These are phyloP conservation scores for Apiospora pterosperma DNA, from an alignment of 2,329 filamentous ascomycete species.

Conservation along the genomic window DNA sequence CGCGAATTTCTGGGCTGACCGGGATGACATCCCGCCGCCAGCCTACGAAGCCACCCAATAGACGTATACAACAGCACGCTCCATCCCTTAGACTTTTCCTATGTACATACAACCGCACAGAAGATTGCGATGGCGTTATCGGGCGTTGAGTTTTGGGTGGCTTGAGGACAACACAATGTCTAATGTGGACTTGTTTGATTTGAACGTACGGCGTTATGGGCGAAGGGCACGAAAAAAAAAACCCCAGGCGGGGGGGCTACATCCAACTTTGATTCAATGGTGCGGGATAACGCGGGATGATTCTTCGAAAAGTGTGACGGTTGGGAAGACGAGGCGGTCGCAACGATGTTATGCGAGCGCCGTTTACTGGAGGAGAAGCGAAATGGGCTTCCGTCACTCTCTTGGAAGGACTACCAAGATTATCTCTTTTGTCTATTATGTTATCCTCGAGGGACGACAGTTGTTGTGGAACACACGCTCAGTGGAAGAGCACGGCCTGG, in stretches of 20 bases:
- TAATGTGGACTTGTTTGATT: neutral
- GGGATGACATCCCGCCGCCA: slow-evolving; percentile 56
- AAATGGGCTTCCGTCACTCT: slow-evolving; percentile 3
- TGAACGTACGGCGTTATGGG: neutral
- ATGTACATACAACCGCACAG: neutral
- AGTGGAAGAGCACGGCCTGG: neutral
- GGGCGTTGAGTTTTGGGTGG: neutral
- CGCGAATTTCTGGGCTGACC: slow-evolving; percentile 49
- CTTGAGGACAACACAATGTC: neutral
- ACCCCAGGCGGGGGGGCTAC: neutral
- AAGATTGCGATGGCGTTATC: neutral
- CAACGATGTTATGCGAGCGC: neutral
- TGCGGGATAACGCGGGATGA: neutral
- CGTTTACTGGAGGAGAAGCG: neutral
- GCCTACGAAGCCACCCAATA: slow-evolving; percentile 55
- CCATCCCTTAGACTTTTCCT: neutral
- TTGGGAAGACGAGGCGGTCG: neutral
- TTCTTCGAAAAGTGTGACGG: neutral
- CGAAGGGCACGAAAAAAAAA: slow-evolving; percentile 3
- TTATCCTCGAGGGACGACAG: neutral
- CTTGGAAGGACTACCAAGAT: neutral
- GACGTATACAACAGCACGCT: slow-evolving; percentile 12
- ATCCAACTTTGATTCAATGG: neutral
- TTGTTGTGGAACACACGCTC: neutral
- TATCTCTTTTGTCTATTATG: neutral